Percentiles rank a stretch among this genome's conserved stretches.
These are phyloP conservation scores for Speleostelium caveatum DNA, from an alignment of 78 protist genomes.

Conservation along the genomic window DNA sequence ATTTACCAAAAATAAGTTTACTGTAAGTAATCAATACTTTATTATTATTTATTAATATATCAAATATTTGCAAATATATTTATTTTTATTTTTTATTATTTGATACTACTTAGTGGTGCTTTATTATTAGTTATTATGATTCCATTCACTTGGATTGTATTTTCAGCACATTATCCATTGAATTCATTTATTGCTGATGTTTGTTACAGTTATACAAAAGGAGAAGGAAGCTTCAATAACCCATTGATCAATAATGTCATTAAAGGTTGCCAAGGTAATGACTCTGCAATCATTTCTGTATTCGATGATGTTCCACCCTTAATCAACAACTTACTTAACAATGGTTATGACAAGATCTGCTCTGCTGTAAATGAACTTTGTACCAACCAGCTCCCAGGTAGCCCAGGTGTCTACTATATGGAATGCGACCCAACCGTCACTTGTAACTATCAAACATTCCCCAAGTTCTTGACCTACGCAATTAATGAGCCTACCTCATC, in stretches of 20 bases:
- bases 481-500: background rate
- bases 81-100: background rate
- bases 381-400: background rate
- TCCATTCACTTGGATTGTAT: constrained; percentile 73
- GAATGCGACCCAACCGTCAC: background rate
- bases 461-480: background rate
- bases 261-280: constrained; percentile 27
- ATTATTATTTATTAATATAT: background rate
- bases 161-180: constrained; percentile 70
- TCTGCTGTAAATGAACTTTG: background rate
- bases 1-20: constrained; percentile 16
- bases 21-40: background rate
- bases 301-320: background rate
- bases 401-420: too few relatives aligned
- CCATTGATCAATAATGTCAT: constrained; percentile 23
- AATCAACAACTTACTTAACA: background rate
- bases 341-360: constrained; percentile 6
- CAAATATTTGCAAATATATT: background rate
- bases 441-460: background rate
- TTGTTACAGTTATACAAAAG: constrained; percentile 7
- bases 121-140: constrained; percentile 3
- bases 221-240: constrained; percentile 14
- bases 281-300: background rate
- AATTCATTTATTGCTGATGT: constrained; percentile 38
- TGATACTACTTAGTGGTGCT: background rate